These are phyloP conservation scores for Sporothrix mexicana DNA, from an alignment of 2,329 filamentous ascomycete species.

Conservation along the genomic window DNA sequence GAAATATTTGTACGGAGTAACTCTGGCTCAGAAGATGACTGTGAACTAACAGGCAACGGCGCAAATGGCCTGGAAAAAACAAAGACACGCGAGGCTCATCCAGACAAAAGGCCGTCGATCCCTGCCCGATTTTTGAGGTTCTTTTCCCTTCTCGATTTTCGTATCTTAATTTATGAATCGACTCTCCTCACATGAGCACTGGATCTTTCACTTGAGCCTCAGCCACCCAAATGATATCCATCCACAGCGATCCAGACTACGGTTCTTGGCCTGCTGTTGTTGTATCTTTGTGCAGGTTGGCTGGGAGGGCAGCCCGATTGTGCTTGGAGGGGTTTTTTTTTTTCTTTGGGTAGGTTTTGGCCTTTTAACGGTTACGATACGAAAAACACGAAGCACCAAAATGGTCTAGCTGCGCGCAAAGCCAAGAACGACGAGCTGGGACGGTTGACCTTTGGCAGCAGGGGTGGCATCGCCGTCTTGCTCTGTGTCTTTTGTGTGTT, in stretches of 20 bases:
- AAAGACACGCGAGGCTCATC: not conserved
- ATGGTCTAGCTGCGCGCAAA: conserved; percentile 21
- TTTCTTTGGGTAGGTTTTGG: not conserved
- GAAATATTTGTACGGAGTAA: too few relatives aligned
- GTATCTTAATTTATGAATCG: not conserved
- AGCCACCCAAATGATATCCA: not conserved
- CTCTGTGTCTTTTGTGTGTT: not conserved
- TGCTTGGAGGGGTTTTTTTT: not conserved
- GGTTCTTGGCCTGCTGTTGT: not conserved
- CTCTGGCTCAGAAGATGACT: too few relatives aligned
- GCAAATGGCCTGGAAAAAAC: not conserved
- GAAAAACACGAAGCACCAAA: conserved; percentile 23
- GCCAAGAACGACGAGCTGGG: conserved; percentile 14
- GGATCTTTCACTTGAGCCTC: not conserved
- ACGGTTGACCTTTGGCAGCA: not conserved
- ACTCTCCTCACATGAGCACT: not conserved
- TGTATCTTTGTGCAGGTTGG: not conserved
- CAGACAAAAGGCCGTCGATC: not conserved
- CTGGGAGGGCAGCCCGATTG: not conserved
- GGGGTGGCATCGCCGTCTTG: not conserved
- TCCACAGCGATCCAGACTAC: not conserved
- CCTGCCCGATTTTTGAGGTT: not conserved
- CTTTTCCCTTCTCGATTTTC: not conserved
- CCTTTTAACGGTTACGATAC: conserved; percentile 7
- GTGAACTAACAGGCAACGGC: too few relatives aligned